Conservation (phyloP, 2,329 filamentous ascomycete species). For the Albifimbria verrucaria region DNA sequence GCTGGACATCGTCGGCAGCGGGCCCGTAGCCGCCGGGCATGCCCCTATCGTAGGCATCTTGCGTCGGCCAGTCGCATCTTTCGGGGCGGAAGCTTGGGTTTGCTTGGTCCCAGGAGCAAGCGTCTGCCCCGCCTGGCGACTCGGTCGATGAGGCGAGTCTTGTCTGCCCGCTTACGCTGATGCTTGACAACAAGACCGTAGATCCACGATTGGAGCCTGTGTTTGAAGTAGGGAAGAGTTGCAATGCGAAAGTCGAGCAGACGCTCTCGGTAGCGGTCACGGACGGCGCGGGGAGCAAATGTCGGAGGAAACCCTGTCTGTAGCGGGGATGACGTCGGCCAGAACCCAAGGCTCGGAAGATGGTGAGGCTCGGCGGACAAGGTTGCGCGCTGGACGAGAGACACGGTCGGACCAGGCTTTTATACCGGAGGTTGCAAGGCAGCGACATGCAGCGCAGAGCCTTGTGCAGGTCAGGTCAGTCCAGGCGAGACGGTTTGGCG, state of each 20-base stretch:
- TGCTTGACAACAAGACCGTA: conserved; percentile 69
- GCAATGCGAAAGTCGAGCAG: conserved; percentile 72
- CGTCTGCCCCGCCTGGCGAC: conserved; percentile 39
- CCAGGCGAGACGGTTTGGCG: neutral
- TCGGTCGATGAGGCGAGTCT: conserved; percentile 43
- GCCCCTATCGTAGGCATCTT: conserved; percentile 24
- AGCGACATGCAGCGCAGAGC: neutral
- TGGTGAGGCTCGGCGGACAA: neutral
- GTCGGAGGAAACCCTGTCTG: conserved; percentile 54
- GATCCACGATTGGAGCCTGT: conserved; percentile 69
- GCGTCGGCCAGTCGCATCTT: conserved; percentile 28
- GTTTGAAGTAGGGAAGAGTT: conserved; percentile 67
- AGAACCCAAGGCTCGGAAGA: conserved; percentile 33
- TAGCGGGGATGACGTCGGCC: conserved; percentile 36
- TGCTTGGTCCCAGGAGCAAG: conserved; percentile 40
- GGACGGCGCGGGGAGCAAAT: conserved; percentile 62
- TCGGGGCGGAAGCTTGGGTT: conserved; percentile 15
- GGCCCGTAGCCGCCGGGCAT: conserved; percentile 24
- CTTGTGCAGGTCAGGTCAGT: neutral
- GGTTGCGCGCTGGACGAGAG: neutral
- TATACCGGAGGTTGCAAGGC: neutral
- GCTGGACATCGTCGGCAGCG: conserved; percentile 18
- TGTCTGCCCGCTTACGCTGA: conserved; percentile 52
- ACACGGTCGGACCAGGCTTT: neutral
- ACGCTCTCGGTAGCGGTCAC: conserved; percentile 61